phyloP scores from a whole-genome alignment of 352 stramenopile species.

The Blastocystis sp. region DNA sequence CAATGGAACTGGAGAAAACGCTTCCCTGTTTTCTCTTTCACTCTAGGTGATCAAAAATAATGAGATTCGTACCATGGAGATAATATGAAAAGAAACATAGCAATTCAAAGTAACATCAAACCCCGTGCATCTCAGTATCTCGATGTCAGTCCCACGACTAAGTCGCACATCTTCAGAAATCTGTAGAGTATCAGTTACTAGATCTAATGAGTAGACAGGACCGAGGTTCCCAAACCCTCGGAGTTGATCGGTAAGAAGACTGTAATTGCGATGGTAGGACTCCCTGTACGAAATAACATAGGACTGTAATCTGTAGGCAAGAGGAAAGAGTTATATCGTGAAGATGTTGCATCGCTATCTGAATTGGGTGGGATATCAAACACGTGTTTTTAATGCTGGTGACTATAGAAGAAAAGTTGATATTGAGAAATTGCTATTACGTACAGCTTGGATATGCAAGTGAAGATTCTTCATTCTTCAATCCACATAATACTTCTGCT shows the following conservation, averaged over 20 bases:
- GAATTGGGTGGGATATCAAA: constrained; percentile 80
- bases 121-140: not conserved
- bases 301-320: constrained; percentile 69
- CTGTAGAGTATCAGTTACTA: not conserved
- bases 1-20: not conserved
- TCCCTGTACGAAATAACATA: constrained; percentile 71
- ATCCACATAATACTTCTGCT: constrained; percentile 76
- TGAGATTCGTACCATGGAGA: not conserved
- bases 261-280: constrained; percentile 82
- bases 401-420: constrained; percentile 78
- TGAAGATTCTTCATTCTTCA: constrained; percentile 79
- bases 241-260: constrained; percentile 73
- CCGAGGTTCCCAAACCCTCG: not conserved
- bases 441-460: constrained; percentile 70
- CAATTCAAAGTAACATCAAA: not conserved
- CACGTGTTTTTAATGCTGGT: constrained; percentile 82
- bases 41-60: not conserved
- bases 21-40: not conserved
- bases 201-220: not conserved
- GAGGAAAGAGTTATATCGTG: constrained; percentile 83
- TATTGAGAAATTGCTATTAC: constrained; percentile 37
- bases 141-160: not conserved
- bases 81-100: not conserved
- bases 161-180: constrained; percentile 21
- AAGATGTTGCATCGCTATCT: constrained; percentile 82